Evolutionary conservation across 1,284 basidiomycete species (phyloP).

Genomic region (Ceratobasidium sp.): DNA sequence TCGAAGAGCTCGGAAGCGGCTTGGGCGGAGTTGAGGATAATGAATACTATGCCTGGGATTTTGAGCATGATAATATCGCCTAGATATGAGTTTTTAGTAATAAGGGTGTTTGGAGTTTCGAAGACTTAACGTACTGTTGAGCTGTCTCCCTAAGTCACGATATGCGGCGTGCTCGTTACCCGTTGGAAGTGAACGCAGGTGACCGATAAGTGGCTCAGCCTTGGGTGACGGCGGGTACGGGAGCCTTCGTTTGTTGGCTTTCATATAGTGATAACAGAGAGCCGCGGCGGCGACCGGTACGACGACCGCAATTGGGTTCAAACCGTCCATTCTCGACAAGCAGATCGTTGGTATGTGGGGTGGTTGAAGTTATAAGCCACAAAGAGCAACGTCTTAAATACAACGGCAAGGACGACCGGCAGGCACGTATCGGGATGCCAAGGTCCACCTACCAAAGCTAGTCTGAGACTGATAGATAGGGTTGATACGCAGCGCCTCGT

Average conservation of each 20-base stretch:
- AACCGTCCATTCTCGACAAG: too few species aligned
- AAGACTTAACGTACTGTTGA: background rate
- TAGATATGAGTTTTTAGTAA: background rate
- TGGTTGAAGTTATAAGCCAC: too few species aligned
- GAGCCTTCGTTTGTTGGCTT: background rate
- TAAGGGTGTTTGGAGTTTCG: too few species aligned
- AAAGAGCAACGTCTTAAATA: too few species aligned
- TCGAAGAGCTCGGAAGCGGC: constrained; percentile 7
- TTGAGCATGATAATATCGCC: constrained; percentile 20
- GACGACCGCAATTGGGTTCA: background rate
- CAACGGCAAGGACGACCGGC: too few species aligned
- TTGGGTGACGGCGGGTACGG: constrained; percentile 10
- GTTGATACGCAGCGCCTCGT: too few species aligned
- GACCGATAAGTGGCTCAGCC: constrained; percentile 4
- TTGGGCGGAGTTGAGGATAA: constrained; percentile 25
- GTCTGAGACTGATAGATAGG: too few species aligned
- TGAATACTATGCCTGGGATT: constrained; percentile 1
- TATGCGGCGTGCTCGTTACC: constrained; percentile 25
- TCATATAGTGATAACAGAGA: background rate
- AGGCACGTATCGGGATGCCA: too few species aligned
- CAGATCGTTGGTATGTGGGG: too few species aligned
- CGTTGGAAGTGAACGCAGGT: background rate
- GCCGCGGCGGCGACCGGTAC: background rate
- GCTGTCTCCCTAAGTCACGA: background rate
- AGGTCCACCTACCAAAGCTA: too few species aligned